phyloP scores from a whole-genome alignment of 179 eudicot species.

The Kewa caespitosa region DNA sequence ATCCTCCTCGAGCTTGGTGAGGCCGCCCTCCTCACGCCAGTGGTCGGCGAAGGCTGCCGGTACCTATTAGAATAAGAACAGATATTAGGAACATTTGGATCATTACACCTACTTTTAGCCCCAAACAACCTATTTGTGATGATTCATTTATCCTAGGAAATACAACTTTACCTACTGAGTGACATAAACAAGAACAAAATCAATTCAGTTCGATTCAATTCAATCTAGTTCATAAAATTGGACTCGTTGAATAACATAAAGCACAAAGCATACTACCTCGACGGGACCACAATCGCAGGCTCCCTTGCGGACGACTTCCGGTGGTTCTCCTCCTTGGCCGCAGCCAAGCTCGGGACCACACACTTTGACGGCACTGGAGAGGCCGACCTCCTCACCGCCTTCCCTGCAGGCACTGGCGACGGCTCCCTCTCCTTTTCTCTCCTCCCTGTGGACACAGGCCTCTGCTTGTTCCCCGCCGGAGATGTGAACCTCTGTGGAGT shows the following conservation, averaged over 20 bases:
- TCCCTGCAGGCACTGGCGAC: constrained; percentile 70
- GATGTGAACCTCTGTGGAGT: constrained; percentile 70
- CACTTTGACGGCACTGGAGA: constrained; percentile 93
- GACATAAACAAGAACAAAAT: no score
- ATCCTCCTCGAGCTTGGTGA: constrained; percentile 66
- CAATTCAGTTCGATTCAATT: no score
- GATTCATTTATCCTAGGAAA: no score
- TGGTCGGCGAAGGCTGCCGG: background rate
- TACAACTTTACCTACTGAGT: no score
- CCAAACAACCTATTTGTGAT: no score
- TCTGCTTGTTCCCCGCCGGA: constrained; percentile 52
- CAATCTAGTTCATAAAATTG: no score
- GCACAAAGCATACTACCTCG: no score
- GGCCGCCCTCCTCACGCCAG: constrained; percentile 36
- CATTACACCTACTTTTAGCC: no score
- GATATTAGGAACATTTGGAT: no score
- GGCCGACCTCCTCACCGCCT: constrained; percentile 61
- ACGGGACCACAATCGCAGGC: constrained; percentile 86
- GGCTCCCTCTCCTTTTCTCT: constrained; percentile 66
- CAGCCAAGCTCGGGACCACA: constrained; percentile 75
- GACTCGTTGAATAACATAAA: no score
- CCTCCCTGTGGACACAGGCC: constrained; percentile 54
- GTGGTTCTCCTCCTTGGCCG: constrained; percentile 71
- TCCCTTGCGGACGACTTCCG: constrained; percentile 58
- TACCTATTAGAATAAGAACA: no score